Percentiles rank a stretch among this genome's conserved stretches.
phyloP scores from a whole-genome alignment of 805 yeast genomes.

The Saturnispora gosingensis region DNA sequence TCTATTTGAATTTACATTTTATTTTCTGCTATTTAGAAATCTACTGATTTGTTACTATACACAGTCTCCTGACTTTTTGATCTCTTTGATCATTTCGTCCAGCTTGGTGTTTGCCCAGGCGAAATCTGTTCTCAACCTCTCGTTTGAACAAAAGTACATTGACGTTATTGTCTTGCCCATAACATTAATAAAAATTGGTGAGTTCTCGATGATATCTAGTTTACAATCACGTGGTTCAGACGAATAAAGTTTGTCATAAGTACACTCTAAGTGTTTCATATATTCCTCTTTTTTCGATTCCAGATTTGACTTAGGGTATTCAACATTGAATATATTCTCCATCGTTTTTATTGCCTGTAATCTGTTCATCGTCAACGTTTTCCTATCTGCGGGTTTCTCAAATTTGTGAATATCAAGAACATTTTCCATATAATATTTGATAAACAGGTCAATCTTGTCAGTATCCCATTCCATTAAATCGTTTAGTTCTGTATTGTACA shows the following conservation, averaged over 20 bases:
- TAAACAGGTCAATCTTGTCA: constrained; percentile 36
- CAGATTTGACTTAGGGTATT: background rate
- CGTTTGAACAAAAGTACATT: constrained; percentile 5
- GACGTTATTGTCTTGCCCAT: background rate
- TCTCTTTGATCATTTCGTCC: too few species aligned
- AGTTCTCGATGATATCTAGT: constrained; percentile 1
- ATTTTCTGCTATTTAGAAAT: too few species aligned
- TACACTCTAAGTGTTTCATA: background rate
- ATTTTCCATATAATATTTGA: constrained; percentile 32
- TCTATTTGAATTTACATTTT: too few species aligned
- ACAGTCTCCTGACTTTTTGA: too few species aligned
- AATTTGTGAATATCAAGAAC: background rate
- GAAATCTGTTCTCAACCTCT: background rate
- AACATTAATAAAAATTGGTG: constrained; percentile 2
- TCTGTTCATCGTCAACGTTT: background rate
- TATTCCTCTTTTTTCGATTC: background rate
- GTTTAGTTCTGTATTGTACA: constrained; percentile 22
- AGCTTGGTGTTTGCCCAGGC: constrained; percentile 1
- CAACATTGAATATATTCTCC: background rate
- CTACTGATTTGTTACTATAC: too few species aligned
- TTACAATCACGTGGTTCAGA: background rate
- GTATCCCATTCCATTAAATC: constrained; percentile 41
- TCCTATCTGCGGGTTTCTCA: background rate
- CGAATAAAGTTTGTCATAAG: background rate
- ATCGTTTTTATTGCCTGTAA: constrained; percentile 1